Conservation (phyloP, 495 filamentous ascomycete genomes). For the Talaromyces nanjingensis region DNA sequence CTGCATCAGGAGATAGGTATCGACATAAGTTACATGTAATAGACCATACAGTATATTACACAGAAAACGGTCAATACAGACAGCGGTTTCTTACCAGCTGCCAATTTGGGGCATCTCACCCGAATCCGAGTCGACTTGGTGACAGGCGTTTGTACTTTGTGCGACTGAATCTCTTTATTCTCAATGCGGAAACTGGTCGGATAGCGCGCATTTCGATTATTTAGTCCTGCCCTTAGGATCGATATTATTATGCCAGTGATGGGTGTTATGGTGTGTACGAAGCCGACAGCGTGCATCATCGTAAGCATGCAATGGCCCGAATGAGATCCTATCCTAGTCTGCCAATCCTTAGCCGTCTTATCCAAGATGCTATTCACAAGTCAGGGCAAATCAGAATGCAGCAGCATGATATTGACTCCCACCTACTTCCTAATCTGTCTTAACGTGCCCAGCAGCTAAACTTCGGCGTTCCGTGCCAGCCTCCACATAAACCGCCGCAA, state of each 20-base stretch:
- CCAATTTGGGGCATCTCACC: background rate
- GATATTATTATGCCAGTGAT: background rate
- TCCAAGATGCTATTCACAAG: background rate
- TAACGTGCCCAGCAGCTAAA: background rate
- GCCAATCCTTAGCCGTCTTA: background rate
- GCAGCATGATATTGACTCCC: background rate
- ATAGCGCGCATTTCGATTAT: background rate
- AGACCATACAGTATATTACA: background rate
- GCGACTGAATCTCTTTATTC: background rate
- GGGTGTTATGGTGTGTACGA: background rate
- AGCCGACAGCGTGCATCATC: background rate
- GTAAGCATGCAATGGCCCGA: background rate
- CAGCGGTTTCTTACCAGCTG: background rate
- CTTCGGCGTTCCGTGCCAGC: background rate
- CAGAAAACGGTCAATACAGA: background rate
- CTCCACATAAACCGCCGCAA: background rate
- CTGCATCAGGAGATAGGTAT: background rate
- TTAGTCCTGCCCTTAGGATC: background rate
- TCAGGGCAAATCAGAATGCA: background rate
- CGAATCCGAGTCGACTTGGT: background rate
- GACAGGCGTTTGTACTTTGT: background rate
- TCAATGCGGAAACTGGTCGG: background rate
- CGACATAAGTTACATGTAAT: background rate
- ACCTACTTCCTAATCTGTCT: background rate
- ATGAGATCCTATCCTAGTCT: background rate